phyloP scores from a whole-genome alignment of 164 flowering plant species.

The grape (Vitis vinifera) region DNA sequence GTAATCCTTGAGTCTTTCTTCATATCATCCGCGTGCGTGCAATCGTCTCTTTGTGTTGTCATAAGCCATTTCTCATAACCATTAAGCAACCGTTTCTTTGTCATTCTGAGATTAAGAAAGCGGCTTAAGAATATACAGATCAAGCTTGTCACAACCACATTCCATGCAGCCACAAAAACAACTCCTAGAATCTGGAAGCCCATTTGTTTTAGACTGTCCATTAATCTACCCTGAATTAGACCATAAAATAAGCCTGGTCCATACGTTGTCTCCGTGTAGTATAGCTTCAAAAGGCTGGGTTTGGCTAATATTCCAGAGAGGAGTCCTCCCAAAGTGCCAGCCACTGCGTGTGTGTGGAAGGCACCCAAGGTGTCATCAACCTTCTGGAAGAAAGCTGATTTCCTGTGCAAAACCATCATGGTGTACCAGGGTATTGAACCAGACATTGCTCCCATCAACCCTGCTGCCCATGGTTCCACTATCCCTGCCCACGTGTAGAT shows the following conservation, averaged over 20 bases:
- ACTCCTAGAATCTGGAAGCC: conserved; percentile 46
- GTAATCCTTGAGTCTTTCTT: too few species aligned
- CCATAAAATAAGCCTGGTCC: conserved; percentile 40
- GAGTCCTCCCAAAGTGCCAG: conserved; percentile 62
- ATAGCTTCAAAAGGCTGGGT: conserved; percentile 39
- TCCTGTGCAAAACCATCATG: conserved; percentile 64
- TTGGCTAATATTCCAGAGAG: conserved; percentile 59
- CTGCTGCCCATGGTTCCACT: conserved; percentile 63
- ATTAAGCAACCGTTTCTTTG: too few species aligned
- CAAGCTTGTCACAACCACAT: conserved; percentile 42
- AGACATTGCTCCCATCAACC: conserved; percentile 47
- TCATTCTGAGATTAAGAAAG: conserved; percentile 53
- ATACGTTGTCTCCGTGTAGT: neutral
- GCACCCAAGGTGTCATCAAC: conserved; percentile 73
- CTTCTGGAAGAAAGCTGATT: conserved; percentile 45
- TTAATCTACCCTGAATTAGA: neutral
- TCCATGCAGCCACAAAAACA: conserved; percentile 48
- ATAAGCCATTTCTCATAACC: too few species aligned
- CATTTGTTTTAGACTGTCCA: conserved; percentile 37
- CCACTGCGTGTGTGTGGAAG: conserved; percentile 75
- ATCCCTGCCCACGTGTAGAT: conserved; percentile 31
- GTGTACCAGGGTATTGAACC: conserved; percentile 68
- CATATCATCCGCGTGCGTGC: too few species aligned
- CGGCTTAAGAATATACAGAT: conserved; percentile 45
- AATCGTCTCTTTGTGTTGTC: too few species aligned